These are phyloP conservation scores for Candida vaughaniae DNA, from an alignment of 805 yeast species.

Conservation along the genomic window DNA sequence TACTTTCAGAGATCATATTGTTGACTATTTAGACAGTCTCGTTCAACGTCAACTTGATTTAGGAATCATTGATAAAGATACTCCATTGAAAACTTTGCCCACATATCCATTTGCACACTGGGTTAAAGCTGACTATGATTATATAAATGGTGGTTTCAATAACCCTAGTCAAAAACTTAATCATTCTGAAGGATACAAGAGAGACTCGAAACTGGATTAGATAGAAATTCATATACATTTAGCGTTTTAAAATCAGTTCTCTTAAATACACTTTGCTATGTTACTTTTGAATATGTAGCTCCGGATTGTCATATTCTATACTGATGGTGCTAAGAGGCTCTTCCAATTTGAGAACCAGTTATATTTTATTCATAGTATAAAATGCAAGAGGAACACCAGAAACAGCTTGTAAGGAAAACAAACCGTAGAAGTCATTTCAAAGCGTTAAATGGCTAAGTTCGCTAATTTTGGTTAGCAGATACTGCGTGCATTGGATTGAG, in stretches of 20 bases:
- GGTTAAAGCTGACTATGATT: slow-evolving; percentile 42
- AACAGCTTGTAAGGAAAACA: too few species aligned
- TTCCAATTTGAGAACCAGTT: slow-evolving; percentile 26
- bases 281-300: too few species aligned
- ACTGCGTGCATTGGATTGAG: too few species aligned
- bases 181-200: slow-evolving; percentile 21
- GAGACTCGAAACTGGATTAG: slow-evolving; percentile 16
- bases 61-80: slow-evolving; percentile 54
- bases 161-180: slow-evolving; percentile 31
- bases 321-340: slow-evolving; percentile 2
- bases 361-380: slow-evolving; percentile 45
- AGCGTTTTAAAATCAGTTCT: background rate
- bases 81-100: slow-evolving; percentile 57
- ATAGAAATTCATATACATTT: background rate
- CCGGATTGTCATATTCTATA: too few species aligned
- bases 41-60: slow-evolving; percentile 57
- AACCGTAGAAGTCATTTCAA: too few species aligned
- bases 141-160: slow-evolving; percentile 40
- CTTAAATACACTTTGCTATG: background rate
- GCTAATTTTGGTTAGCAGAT: too few species aligned
- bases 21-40: slow-evolving; percentile 55
- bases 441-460: too few species aligned
- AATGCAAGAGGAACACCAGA: slow-evolving; percentile 46
- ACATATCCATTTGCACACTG: slow-evolving; percentile 67
- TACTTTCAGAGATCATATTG: slow-evolving; percentile 56